Conservation (phyloP, 106 monocot species). For the Amphibolis antarctica region DNA sequence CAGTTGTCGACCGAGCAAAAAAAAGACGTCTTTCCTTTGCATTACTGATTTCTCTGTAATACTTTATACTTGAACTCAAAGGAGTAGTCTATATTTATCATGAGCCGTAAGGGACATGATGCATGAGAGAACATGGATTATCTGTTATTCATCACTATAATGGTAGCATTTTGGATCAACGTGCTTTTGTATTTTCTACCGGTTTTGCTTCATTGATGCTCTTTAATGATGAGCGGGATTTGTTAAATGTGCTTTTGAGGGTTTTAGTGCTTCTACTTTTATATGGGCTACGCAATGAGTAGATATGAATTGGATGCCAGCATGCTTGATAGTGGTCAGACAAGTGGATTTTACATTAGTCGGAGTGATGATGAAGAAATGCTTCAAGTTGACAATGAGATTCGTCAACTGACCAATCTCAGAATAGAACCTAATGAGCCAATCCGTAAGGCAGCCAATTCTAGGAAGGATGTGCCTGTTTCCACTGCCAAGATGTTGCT, state of each 20-base stretch:
- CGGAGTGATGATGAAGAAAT: slow-evolving; percentile 9
- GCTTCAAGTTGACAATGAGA: slow-evolving; percentile 32
- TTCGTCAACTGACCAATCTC: slow-evolving; percentile 55
- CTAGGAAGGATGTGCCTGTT: slow-evolving; percentile 13
- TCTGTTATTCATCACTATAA: no score
- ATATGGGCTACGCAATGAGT: slow-evolving; percentile 55
- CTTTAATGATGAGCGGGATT: no score
- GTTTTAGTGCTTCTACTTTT: neutral
- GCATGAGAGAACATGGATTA: no score
- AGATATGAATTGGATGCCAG: slow-evolving; percentile 27
- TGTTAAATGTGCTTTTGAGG: neutral
- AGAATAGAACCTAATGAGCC: slow-evolving; percentile 41
- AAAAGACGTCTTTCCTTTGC: no score
- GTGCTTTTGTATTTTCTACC: no score
- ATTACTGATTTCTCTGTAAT: no score
- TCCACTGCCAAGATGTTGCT: slow-evolving; percentile 56
- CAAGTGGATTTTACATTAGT: slow-evolving; percentile 4
- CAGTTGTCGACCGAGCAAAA: no score
- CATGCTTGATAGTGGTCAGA: neutral
- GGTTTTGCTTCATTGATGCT: no score
- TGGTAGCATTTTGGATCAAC: no score
- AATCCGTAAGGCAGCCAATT: slow-evolving; percentile 17
- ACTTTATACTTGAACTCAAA: no score
- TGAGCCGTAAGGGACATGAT: no score
- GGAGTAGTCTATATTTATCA: no score